Evolutionary conservation across 805 yeast species (phyloP), one percentile per base, ranked within the genome.

Genomic region (Saccharomycopsis sp.): DNA sequence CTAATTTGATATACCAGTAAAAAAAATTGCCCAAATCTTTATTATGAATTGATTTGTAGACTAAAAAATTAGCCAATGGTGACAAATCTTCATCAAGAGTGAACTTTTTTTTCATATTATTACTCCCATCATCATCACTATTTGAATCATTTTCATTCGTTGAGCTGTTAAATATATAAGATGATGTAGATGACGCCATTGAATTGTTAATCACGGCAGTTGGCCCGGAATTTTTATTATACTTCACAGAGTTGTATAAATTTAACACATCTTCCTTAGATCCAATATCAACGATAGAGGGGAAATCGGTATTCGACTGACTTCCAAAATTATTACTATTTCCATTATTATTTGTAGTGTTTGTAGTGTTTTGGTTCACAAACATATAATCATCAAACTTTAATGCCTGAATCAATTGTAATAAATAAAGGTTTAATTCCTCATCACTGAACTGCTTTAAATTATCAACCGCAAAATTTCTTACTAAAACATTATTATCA

Each of bases 1-100:
- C 96, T 2, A 94, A 95, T 48, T 78, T 79, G 37, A 92, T 70
- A 54, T 80, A 85, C 97, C 98, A 92, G 57, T 85, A 88, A 46
- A 94, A 75, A 53, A 72, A 85, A 53, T 79, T 87, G 0, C 95
- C 92, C 31, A 94, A 63, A 15, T 71, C 64, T 17, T 72, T 70
- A 53, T 80, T 82, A 15, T 70, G 62, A 1, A 78, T 64, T 0
- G 95, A 77, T 34, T 89, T 67, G 21, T 76, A 76, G 31, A 88
- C 78, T 31, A 92, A 62, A 53, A 89, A 87, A 39, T 74, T 72
- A 1, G 85, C 83, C 38, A 82, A 60, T 0, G 88, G 86, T 0
- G 89, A 77, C 13, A 64, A 51, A 13, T 13, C 14, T 8, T 31
- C 40, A 26, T 46, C 49, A 4, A 41, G 15, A 31, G 27, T 10